Evolutionary conservation across 805 yeast species (phyloP), one percentile per base, ranked within the genome.

Genomic region (Metschnikowia santaceciliae): DNA sequence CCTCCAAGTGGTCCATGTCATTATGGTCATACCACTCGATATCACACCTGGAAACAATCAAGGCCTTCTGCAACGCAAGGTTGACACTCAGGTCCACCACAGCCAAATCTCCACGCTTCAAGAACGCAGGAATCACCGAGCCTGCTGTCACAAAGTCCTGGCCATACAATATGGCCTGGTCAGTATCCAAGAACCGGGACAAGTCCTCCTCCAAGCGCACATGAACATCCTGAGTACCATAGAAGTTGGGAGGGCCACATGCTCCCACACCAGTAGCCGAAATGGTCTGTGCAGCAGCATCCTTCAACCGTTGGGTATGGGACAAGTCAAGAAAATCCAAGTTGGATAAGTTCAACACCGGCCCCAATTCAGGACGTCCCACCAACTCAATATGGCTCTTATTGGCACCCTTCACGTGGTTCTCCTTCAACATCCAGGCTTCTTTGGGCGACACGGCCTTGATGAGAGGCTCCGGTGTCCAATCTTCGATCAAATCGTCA

Each of bases 161-260:
- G 42, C 97, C 96, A 65, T 94, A 94, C 41, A 92, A 72, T 49
- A 94, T 88, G 44, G 90, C 83, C 50, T 79, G 78, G 56, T 88
- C 96, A 2, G 89, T 79, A 23, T 86, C 90, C 57, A 92, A 81
- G 63, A 83, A 92, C 32, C 74, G 66, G 11, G 97, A 83, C 53
- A 94, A 69, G 54, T 83, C 86, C 60, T 82, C 82, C 66, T 90
- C 96, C 50, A 88, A 75, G 60, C 85, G 78, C 49, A 83, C 84
- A 64, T 94, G 99, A 41, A 84, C 90, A 64, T 90, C 96, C 69
- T 90, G 96, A 53, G 90, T 87, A 54, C 99, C 99, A 67, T 91
- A 94, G 62, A 94, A 94, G 50, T 96, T 96, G 40, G 97, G 96
- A 4, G 99, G 98, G 38, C 98, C 97, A 75, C 99, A 94, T 0